Percentiles rank a stretch among this genome's conserved stretches.
Evolutionary conservation across 2,329 filamentous ascomycete species (phyloP).

Genomic region (Mariannaea sp.): DNA sequence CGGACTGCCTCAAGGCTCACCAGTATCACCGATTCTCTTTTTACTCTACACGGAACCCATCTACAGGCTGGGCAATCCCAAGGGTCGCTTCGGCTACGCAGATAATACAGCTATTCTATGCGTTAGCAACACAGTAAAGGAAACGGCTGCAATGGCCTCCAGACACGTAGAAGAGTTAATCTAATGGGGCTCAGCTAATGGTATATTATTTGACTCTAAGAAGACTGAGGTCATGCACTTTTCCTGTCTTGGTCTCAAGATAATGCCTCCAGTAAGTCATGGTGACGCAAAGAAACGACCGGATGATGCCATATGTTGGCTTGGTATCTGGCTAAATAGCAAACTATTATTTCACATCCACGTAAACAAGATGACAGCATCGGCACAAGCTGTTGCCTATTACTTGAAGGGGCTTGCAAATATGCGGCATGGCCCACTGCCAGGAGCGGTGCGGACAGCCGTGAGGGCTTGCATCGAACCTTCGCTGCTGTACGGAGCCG

Average conservation of each 20-base stretch:
- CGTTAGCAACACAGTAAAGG: conserved; percentile 16
- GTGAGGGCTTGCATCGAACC: too few relatives aligned
- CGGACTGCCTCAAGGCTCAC: conserved; percentile 14
- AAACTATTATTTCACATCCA: neutral
- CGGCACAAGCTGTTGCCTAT: too few relatives aligned
- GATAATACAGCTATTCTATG: conserved; percentile 28
- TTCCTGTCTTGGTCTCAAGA: neutral
- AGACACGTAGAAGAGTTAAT: neutral
- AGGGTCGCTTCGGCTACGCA: conserved; percentile 29
- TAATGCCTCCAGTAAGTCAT: neutral
- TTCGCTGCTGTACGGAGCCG: too few relatives aligned
- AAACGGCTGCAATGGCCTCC: conserved; percentile 17
- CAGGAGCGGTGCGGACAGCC: too few relatives aligned
- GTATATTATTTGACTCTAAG: neutral
- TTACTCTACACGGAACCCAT: conserved; percentile 25
- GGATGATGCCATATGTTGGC: neutral
- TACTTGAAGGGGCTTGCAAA: too few relatives aligned
- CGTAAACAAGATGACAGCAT: neutral
- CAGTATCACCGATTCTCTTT: conserved; percentile 26
- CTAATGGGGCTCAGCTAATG: neutral
- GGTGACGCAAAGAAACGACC: conserved; percentile 4
- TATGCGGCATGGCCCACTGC: too few relatives aligned
- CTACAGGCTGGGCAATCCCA: too few relatives aligned
- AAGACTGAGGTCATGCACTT: too few relatives aligned
- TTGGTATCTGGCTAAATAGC: neutral